Percentiles rank a stretch among this genome's conserved stretches.
These are phyloP conservation scores for Marasmius oreades DNA, from an alignment of 1,284 basidiomycete species.

Conservation along the genomic window DNA sequence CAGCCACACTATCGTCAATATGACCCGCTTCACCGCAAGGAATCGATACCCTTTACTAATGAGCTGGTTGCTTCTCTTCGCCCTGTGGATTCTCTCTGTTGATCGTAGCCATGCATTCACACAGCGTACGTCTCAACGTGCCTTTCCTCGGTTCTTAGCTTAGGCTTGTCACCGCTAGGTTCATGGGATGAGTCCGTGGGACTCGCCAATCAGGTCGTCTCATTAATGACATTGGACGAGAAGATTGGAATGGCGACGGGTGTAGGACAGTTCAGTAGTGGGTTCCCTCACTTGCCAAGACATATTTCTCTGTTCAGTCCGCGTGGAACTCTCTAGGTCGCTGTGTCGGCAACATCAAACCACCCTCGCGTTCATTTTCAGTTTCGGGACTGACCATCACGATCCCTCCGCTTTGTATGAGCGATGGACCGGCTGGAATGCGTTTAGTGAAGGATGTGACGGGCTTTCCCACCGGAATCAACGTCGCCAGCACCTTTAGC, in stretches of 20 bases:
- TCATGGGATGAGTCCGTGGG: conserved; percentile 41
- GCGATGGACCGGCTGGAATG: conserved; percentile 58
- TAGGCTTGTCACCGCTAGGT: conserved; percentile 22
- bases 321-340: conserved; percentile 34
- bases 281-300: conserved; percentile 14
- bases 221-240: conserved; percentile 41
- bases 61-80: too few relatives aligned
- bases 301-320: too few relatives aligned
- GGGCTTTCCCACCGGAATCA: conserved; percentile 53
- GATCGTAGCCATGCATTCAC: not conserved
- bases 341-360: conserved; percentile 56
- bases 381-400: conserved; percentile 23
- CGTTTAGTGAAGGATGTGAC: conserved; percentile 50
- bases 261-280: conserved; percentile 42
- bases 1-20: too few relatives aligned
- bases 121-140: not conserved
- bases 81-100: too few relatives aligned
- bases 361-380: conserved; percentile 33
- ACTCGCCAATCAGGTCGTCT: conserved; percentile 32
- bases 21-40: too few relatives aligned
- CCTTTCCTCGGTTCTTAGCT: too few relatives aligned
- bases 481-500: conserved; percentile 52
- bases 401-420: conserved; percentile 42
- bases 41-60: too few relatives aligned
- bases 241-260: conserved; percentile 49